Percentiles rank a stretch among this genome's conserved stretches.
phyloP scores from a whole-genome alignment of 371 early-diverging fungal species.

The Syncephalastrum racemosum region DNA sequence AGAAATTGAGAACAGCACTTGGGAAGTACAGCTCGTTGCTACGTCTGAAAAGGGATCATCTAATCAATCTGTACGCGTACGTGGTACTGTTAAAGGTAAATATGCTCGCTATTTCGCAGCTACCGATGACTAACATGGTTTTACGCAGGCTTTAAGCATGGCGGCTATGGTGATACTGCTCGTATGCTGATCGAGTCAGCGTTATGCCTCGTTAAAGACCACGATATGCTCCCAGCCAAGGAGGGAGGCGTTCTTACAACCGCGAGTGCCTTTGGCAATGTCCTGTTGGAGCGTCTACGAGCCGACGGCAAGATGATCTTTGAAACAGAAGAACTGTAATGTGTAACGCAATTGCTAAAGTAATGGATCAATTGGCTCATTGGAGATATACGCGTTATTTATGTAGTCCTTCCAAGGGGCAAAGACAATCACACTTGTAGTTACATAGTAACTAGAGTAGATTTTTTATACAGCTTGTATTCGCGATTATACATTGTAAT shows the following conservation, averaged over 20 bases:
- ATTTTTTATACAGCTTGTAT: no score
- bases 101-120: no score
- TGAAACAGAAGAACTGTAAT: conserved; percentile 37
- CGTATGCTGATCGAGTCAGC: conserved; percentile 66
- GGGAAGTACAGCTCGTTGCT: conserved; percentile 49
- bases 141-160: conserved; percentile 50
- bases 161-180: conserved; percentile 76
- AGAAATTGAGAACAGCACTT: conserved; percentile 41
- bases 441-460: no score
- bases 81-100: conserved; percentile 57
- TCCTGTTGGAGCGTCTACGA: conserved; percentile 59
- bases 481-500: no score
- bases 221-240: conserved; percentile 47
- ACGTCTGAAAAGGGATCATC: conserved; percentile 39
- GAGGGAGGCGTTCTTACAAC: conserved; percentile 72
- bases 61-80: conserved; percentile 44
- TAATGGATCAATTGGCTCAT: no score
- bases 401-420: no score
- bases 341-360: no score
- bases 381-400: no score
- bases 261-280: conserved; percentile 70
- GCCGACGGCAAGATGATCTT: conserved; percentile 53
- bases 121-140: no score
- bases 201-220: conserved; percentile 49
- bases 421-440: no score